Evolutionary conservation across 148 eudicot genomes (phyloP), one percentile per base, ranked within the genome.

Genomic region (Nyssa sinensis): DNA sequence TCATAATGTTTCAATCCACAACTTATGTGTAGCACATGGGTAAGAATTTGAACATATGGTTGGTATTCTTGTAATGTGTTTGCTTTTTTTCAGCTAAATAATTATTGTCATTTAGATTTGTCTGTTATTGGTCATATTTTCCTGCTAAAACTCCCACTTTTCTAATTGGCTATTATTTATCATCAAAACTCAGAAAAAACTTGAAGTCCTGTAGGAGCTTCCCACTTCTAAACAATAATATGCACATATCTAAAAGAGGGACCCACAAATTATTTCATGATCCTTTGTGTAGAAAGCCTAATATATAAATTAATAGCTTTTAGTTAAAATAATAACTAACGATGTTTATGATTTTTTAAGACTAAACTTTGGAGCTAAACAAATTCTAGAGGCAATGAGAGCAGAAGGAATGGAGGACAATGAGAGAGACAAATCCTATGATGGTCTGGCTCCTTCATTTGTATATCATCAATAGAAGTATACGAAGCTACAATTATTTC

Each of bases 1-100:
- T 75, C 99, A 96, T 64, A 60, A 69, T 77, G 86, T 93, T 66
- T 89, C 94, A 33, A 72, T 96, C 72, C 80, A 76, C 71, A 83
- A 86, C 86, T 85, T 93, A 7, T 96, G 98, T 64, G 71, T 72
- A 49, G 97, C 99, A 59, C 99, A 96, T 85, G 88, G 93, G 99
- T 96, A 86, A 82, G 84, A 66, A 62, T 59, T 53, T 34, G 53
- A 62, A 27, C 62, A 44, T 33, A 25, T 63, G 39, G n/a, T 31
- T 73, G 11, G 14, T 29, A 11, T n/a, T 12, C 4, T n/a, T 28
- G 17, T 41, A 32, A 39, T 62, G 11, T 62, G 19, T 72, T 60
- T 71, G 34, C 17, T 44, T 8, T 41, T 62, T 58, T 25, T 27
- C 65, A 16, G 9, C 28, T 35, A 33, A 19, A 35, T 33, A 10